Evolutionary conservation across 139 green algal genomes (phyloP).

Genomic region (Picochlorum sp.): DNA sequence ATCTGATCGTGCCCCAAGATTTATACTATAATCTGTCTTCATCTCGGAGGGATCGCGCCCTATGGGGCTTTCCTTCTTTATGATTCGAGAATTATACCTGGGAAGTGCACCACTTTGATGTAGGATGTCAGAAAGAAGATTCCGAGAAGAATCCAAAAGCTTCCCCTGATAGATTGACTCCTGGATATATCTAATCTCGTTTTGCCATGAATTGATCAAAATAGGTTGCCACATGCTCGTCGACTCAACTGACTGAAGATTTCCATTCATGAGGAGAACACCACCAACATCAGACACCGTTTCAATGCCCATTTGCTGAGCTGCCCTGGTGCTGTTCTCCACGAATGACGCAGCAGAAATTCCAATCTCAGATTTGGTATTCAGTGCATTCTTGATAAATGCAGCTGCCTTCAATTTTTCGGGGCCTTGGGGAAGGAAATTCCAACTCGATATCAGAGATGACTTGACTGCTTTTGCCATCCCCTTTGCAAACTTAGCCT

Average conservation of each 20-base stretch:
- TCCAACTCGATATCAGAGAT: too few relatives aligned
- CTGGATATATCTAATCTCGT: neutral
- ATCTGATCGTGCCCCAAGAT: too few relatives aligned
- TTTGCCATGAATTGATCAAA: neutral
- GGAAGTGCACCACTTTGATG: conserved; percentile 17
- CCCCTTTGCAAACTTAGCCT: too few relatives aligned
- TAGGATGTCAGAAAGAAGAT: conserved; percentile 41
- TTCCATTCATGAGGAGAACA: neutral
- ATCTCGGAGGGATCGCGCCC: too few relatives aligned
- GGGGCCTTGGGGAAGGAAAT: too few relatives aligned
- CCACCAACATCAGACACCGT: neutral
- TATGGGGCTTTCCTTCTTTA: too few relatives aligned
- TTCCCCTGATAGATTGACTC: neutral
- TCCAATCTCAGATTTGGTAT: too few relatives aligned
- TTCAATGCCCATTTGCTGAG: neutral
- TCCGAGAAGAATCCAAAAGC: neutral
- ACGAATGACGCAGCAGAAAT: neutral
- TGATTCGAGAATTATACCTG: conserved; percentile 26
- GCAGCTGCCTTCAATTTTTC: too few relatives aligned
- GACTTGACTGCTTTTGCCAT: too few relatives aligned
- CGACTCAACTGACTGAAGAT: neutral
- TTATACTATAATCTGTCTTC: too few relatives aligned
- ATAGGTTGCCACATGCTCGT: neutral
- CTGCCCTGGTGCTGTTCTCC: neutral
- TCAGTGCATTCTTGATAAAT: too few relatives aligned